Base-by-base conservation (phyloP, 495 filamentous ascomycete species). In the Immersiella caudata region DNA sequence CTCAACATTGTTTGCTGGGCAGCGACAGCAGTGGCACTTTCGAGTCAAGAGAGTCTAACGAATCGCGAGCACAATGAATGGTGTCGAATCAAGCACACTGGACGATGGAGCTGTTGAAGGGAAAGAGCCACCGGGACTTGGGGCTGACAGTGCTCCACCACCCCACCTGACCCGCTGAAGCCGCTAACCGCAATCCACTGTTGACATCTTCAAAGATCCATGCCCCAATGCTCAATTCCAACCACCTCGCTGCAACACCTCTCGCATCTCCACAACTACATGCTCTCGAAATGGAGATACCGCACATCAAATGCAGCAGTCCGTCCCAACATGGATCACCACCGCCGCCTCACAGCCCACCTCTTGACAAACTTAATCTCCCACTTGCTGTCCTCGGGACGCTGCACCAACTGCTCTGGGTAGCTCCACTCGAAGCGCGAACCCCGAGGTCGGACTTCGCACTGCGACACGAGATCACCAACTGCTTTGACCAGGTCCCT, bases 301-400 rank as follows among this genome's bases (percentile, higher is more conserved):
- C n/a, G n/a, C n/a, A n/a, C 25, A 29, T 36, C 14, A 20, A 35
- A 20, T 18, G 26, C 25, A 60, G 20, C n/a, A 35, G n/a, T 9
- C 26, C 22, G 26, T 21, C 57, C 18, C n/a, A 3, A n/a, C 16
- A 18, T 20, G 26, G 29, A 18, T 36, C 57, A 60, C n/a, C 57
- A 21, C 57, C 57, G 29, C 57, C 57, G 25, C 57, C n/a, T 60
- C 25, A 35, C 26, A 9, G 29, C 20, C 18, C 14, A 18, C 35
- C 22, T 62, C 35, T 25, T 62, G 3, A 50, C 36, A 62, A 62
- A 62, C 11, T 50, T 46, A 18, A 62, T 62, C 36, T 62, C 60
- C 60, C 35, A 62, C 60, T 62, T 62, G 21, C 22, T 36, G 27
- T 50, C 60, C 6, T 50, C 36, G 29, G n/a, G 35, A 21, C 36